These are phyloP conservation scores for Pezicula rhizophila DNA, from an alignment of 2,329 filamentous ascomycete species.

Conservation along the genomic window DNA sequence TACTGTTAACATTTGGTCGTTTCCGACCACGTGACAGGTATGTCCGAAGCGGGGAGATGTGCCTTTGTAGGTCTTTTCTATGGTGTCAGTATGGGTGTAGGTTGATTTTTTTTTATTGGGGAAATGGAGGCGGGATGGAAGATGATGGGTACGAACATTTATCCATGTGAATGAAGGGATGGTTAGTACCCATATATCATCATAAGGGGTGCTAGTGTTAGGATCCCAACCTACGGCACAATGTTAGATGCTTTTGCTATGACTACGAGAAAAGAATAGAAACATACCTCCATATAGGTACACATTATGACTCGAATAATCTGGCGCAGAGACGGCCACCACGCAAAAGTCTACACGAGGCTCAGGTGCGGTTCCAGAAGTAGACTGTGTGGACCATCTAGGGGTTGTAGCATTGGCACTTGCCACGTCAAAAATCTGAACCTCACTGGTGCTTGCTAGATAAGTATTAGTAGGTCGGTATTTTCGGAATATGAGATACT, in stretches of 20 bases:
- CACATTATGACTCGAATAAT: conserved; percentile 42
- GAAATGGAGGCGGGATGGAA: too few species aligned
- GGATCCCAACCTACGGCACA: conserved; percentile 22
- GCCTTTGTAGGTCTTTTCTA: conserved; percentile 27
- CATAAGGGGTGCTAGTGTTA: conserved; percentile 21
- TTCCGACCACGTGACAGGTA: conserved; percentile 32
- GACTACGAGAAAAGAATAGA: too few species aligned
- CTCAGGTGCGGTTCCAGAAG: conserved; percentile 33
- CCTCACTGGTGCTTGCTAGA: conserved; percentile 23
- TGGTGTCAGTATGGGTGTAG: too few species aligned
- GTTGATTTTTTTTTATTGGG: too few species aligned
- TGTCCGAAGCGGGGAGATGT: conserved; percentile 32
- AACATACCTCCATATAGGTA: conserved; percentile 41
- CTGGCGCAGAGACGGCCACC: conserved; percentile 32
- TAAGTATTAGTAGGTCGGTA: background rate
- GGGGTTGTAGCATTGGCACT: conserved; percentile 27
- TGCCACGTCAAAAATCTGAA: conserved; percentile 35
- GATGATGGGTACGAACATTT: conserved; percentile 14
- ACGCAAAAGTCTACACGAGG: conserved; percentile 39
- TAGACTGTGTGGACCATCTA: conserved; percentile 36
- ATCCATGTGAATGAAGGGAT: conserved; percentile 39
- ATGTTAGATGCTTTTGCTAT: too few species aligned
- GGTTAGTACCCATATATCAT: conserved; percentile 40
- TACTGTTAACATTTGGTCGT: conserved; percentile 35
- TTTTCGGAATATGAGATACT: too few species aligned